Percentiles rank a stretch among this genome's conserved stretches.
These are phyloP conservation scores for Ramichloridium luteum DNA, from an alignment of 2,329 filamentous ascomycete genomes.

Conservation along the genomic window DNA sequence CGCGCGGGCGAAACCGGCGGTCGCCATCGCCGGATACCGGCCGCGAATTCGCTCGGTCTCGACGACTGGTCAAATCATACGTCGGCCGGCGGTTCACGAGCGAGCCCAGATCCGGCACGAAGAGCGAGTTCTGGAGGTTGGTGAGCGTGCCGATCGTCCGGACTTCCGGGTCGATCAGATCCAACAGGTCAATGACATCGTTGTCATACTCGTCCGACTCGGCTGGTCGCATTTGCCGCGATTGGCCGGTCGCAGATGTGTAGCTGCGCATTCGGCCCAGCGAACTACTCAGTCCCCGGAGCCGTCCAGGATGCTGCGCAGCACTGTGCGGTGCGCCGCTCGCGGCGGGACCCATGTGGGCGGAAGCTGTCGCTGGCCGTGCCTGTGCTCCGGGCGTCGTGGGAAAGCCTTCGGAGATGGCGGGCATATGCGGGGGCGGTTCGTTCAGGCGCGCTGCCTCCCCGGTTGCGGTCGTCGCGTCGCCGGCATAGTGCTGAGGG, in stretches of 20 bases:
- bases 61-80: conserved; percentile 53
- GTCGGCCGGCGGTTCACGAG: conserved; percentile 67
- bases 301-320: conserved; percentile 2
- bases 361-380: background rate
- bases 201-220: conserved; percentile 41
- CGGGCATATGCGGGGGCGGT: conserved; percentile 14
- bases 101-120: conserved; percentile 67
- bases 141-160: conserved; percentile 72
- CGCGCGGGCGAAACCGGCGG: conserved; percentile 12
- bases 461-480: background rate
- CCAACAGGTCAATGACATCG: conserved; percentile 54
- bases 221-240: conserved; percentile 3
- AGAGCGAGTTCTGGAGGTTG: conserved; percentile 82
- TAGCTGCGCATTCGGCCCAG: conserved; percentile 4
- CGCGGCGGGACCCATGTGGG: too few relatives aligned
- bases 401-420: conserved; percentile 18
- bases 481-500: conserved; percentile 16
- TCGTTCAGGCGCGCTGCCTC: background rate
- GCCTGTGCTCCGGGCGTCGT: conserved; percentile 6
- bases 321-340: conserved; percentile 3
- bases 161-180: conserved; percentile 69
- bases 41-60: conserved; percentile 3
- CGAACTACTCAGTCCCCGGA: background rate
- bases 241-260: conserved; percentile 2
- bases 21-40: conserved; percentile 3